Evolutionary conservation across 73 alveolate species (phyloP).

Genomic region (Breviolum minutum): DNA sequence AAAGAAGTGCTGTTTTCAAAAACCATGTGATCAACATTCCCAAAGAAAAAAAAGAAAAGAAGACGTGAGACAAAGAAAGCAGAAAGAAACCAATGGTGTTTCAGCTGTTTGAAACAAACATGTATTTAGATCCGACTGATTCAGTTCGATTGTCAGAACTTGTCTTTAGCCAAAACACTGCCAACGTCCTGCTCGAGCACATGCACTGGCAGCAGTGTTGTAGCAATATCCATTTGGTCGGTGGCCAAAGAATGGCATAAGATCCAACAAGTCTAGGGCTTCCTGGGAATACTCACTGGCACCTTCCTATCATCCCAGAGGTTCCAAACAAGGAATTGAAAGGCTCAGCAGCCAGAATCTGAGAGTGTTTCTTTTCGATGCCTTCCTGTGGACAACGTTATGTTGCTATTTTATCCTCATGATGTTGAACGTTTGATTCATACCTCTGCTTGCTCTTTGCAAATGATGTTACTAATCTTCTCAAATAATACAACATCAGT

Average conservation of each 20-base stretch:
- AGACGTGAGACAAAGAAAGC: not conserved
- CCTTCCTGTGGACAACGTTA: not conserved
- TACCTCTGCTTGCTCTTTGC: too few species aligned
- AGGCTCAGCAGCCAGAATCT: not conserved
- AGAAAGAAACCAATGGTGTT: not conserved
- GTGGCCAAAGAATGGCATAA: constrained; percentile 10
- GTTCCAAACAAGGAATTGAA: not conserved
- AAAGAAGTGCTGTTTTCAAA: too few species aligned
- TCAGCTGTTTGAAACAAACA: not conserved
- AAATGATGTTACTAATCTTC: too few species aligned
- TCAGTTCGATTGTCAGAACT: not conserved
- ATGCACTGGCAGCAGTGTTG: constrained; percentile 68
- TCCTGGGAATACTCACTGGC: not conserved
- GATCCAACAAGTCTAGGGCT: constrained; percentile 55
- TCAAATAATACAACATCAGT: too few species aligned
- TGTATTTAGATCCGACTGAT: not conserved
- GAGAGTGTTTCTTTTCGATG: not conserved
- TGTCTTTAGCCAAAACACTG: not conserved
- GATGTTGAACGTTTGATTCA: too few species aligned
- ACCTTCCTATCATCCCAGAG: not conserved
- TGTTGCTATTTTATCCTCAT: too few species aligned
- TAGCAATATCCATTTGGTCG: constrained; percentile 54
- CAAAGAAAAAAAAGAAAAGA: not conserved
- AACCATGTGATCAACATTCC: too few species aligned
- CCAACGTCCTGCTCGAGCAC: constrained; percentile 90